These are phyloP conservation scores for Lophiostoma macrostomum DNA, from an alignment of 495 filamentous ascomycete species.

Conservation along the genomic window DNA sequence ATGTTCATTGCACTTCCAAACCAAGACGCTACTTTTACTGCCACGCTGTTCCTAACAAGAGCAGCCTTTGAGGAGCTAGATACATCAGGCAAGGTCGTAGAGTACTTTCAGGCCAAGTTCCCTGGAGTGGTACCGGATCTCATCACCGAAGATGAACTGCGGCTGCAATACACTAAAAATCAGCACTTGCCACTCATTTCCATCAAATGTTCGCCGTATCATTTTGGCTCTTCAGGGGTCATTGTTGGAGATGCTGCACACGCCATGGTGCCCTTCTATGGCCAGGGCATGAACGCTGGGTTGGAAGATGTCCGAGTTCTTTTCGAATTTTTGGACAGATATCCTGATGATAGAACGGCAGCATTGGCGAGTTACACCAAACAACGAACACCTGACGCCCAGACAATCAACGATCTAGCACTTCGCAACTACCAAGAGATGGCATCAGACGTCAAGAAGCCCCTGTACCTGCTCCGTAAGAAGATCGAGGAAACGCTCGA, in stretches of 20 bases:
- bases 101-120: slow-evolving; percentile 76
- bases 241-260: slow-evolving; percentile 94
- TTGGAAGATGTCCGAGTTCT: slow-evolving; percentile 50
- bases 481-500: slow-evolving; percentile 79
- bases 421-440: slow-evolving; percentile 92
- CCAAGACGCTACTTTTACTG: slow-evolving; percentile 86
- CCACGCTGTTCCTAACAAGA: slow-evolving; percentile 83
- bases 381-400: slow-evolving; percentile 69
- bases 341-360: slow-evolving; percentile 47
- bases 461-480: slow-evolving; percentile 74
- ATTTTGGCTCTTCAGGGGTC: slow-evolving; percentile 71
- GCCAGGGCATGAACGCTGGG: slow-evolving; percentile 47
- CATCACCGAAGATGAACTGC: slow-evolving; percentile 65
- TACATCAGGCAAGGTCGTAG: slow-evolving; percentile 52
- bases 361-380: slow-evolving; percentile 74
- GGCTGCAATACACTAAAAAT: slow-evolving; percentile 68
- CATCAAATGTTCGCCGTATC: slow-evolving; percentile 87
- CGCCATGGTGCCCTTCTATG: slow-evolving; percentile 79
- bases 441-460: slow-evolving; percentile 74
- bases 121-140: slow-evolving; percentile 81
- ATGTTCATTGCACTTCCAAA: slow-evolving; percentile 99
- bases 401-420: slow-evolving; percentile 90
- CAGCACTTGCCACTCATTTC: slow-evolving; percentile 88
- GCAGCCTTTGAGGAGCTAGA: slow-evolving; percentile 58
- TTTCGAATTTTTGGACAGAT: slow-evolving; percentile 60